phyloP scores from a whole-genome alignment of 108 stramenopile genomes.

The Discostella stelligeroides region DNA sequence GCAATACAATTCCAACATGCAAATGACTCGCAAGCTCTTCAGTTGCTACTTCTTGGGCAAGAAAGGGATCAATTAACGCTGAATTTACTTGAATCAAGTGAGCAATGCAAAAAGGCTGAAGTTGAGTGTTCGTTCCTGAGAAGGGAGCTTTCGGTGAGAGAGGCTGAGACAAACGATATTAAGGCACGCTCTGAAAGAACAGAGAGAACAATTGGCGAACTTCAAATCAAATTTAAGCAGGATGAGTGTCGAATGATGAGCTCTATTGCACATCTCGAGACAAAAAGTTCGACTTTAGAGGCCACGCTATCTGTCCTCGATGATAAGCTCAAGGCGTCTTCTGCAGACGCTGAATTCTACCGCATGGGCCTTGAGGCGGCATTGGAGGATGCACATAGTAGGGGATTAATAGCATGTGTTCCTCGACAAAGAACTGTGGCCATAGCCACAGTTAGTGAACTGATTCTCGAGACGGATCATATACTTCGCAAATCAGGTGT shows the following conservation, averaged over 20 bases:
- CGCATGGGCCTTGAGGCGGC: constrained; percentile 20
- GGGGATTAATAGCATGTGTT: constrained; percentile 36
- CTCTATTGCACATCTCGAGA: constrained; percentile 27
- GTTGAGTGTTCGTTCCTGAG: constrained; percentile 18
- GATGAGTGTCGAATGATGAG: constrained; percentile 10
- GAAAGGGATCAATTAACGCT: constrained; percentile 12
- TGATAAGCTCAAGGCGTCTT: constrained; percentile 2
- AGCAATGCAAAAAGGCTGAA: constrained; percentile 14
- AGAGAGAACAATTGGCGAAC: constrained; percentile 33
- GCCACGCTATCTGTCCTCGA: constrained; percentile 16
- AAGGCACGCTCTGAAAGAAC: constrained; percentile 18
- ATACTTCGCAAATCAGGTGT: constrained; percentile 16
- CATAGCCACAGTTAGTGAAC: constrained; percentile 34
- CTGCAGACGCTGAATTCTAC: constrained; percentile 24
- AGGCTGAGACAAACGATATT: constrained; percentile 18
- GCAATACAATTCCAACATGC: constrained; percentile 5
- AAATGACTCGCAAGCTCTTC: constrained; percentile 8
- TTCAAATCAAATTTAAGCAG: constrained; percentile 16
- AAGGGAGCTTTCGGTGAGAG: constrained; percentile 19
- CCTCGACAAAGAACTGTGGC: constrained; percentile 21
- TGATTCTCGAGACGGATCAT: constrained; percentile 29
- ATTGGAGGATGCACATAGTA: constrained; percentile 26
- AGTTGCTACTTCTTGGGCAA: constrained; percentile 11
- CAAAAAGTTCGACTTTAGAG: constrained; percentile 14
- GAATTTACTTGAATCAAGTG: constrained; percentile 7